These are phyloP conservation scores for Dryadomyces sulphureus DNA, from an alignment of 2,329 filamentous ascomycete genomes.

Conservation along the genomic window DNA sequence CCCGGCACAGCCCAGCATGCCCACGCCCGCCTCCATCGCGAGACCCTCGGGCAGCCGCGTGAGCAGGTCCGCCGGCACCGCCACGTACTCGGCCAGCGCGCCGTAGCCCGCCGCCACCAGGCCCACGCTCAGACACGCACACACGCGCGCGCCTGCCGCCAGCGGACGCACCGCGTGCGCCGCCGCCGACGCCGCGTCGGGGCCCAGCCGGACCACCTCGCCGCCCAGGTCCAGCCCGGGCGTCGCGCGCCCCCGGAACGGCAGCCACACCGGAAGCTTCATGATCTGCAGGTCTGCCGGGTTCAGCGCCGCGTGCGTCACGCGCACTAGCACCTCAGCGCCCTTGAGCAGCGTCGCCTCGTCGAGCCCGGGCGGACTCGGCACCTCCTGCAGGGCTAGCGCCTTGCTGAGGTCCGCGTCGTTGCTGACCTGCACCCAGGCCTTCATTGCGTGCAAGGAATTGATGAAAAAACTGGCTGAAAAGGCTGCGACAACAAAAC, in stretches of 20 bases:
- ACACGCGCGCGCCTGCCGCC: constrained; percentile 15
- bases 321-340: constrained; percentile 14
- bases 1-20: constrained; percentile 19
- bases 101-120: constrained; percentile 17
- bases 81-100: constrained; percentile 20
- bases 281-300: constrained; percentile 21
- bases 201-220: constrained; percentile 17
- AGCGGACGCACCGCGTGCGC: constrained; percentile 8
- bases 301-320: constrained; percentile 21
- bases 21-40: constrained; percentile 14
- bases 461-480: no score
- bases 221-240: constrained; percentile 21
- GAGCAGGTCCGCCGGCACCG: constrained; percentile 18
- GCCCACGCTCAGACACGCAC: constrained; percentile 16
- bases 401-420: constrained; percentile 13
- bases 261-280: constrained; percentile 16
- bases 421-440: constrained; percentile 16
- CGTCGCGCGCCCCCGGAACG: constrained; percentile 17
- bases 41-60: constrained; percentile 14
- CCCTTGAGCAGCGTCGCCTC: constrained; percentile 8
- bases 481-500: no score
- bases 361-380: constrained; percentile 4
- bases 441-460: constrained; percentile 12
- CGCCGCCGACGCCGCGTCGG: not conserved
- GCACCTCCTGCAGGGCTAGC: constrained; percentile 11